Evolutionary conservation across 106 monocot genomes (phyloP).

Genomic region (Acorus calamus): DNA sequence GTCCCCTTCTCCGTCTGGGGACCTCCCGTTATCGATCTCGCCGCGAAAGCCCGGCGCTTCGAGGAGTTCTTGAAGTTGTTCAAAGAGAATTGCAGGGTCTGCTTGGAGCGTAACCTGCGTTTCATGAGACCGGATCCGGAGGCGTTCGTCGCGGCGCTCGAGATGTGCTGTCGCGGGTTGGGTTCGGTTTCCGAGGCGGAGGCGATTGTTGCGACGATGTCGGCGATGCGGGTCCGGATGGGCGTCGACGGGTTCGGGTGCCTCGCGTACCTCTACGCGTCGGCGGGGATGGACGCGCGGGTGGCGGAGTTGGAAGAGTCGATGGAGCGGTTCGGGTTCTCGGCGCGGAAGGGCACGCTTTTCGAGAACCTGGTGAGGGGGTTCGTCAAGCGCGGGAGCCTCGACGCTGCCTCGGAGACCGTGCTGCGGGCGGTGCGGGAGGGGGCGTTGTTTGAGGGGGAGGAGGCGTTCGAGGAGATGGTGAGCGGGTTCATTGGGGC

Average conservation of each 20-base stretch:
- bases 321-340: slow-evolving; percentile 41
- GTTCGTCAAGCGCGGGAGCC: slow-evolving; percentile 34
- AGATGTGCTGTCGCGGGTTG: slow-evolving; percentile 56
- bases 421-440: slow-evolving; percentile 34
- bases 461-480: slow-evolving; percentile 36
- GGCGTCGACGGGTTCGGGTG: slow-evolving; percentile 49
- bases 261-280: slow-evolving; percentile 74
- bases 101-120: slow-evolving; percentile 30
- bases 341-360: slow-evolving; percentile 24
- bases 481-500: slow-evolving; percentile 46
- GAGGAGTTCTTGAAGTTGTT: slow-evolving; percentile 43
- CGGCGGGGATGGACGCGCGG: slow-evolving; percentile 36
- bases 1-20: slow-evolving; percentile 62
- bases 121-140: slow-evolving; percentile 63
- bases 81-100: slow-evolving; percentile 56
- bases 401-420: slow-evolving; percentile 32
- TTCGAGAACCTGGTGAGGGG: slow-evolving; percentile 62
- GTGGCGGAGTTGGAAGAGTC: slow-evolving; percentile 55
- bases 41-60: slow-evolving; percentile 19
- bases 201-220: slow-evolving; percentile 59
- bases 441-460: slow-evolving; percentile 16
- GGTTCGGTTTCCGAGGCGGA: slow-evolving; percentile 51
- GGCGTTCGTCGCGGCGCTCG: slow-evolving; percentile 60
- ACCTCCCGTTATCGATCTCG: slow-evolving; percentile 12
- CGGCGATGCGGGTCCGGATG: slow-evolving; percentile 29